A percentile compares a stretch with the other conserved stretches of the same genome.
phyloP scores from a whole-genome alignment of 1,139 yeast genomes.

The Taphrina pruni region DNA sequence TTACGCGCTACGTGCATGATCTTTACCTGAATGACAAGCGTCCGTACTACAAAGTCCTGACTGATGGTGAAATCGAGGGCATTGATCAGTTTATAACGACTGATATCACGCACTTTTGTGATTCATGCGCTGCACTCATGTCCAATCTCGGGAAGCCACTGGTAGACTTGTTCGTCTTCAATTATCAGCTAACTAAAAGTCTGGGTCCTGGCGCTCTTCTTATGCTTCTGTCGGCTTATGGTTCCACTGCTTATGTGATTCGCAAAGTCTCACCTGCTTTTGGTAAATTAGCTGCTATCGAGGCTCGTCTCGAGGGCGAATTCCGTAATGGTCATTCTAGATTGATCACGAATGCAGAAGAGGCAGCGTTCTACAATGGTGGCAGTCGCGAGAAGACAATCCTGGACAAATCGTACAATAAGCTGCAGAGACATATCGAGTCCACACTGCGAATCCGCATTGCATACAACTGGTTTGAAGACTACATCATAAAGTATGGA shows the following conservation, averaged over 20 bases:
- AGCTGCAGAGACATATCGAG: slow-evolving; percentile 61
- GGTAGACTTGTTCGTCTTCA: slow-evolving; percentile 84
- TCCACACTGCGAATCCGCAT: slow-evolving; percentile 58
- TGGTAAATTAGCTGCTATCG: slow-evolving; percentile 75
- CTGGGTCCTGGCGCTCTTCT: slow-evolving; percentile 83
- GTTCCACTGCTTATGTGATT: slow-evolving; percentile 75
- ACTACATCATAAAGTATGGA: slow-evolving; percentile 83
- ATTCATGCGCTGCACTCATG: slow-evolving; percentile 79
- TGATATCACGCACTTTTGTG: slow-evolving; percentile 82
- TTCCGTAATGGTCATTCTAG: slow-evolving; percentile 86
- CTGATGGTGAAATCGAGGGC: slow-evolving; percentile 57
- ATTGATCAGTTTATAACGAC: slow-evolving; percentile 80
- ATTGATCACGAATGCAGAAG: slow-evolving; percentile 87
- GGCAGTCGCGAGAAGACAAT: slow-evolving; percentile 76
- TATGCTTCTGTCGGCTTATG: slow-evolving; percentile 82
- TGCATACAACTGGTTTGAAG: slow-evolving; percentile 77
- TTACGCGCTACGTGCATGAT: slow-evolving; percentile 87
- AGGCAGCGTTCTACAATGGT: slow-evolving; percentile 93
- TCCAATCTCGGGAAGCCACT: slow-evolving; percentile 91
- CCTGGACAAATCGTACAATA: slow-evolving; percentile 64
- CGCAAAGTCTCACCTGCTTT: slow-evolving; percentile 81
- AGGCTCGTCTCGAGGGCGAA: slow-evolving; percentile 80
- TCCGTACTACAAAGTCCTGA: slow-evolving; percentile 75
- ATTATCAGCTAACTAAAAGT: slow-evolving; percentile 80
- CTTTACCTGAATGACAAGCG: slow-evolving; percentile 79